These are phyloP conservation scores for Auricularia sp. DNA, from an alignment of 768 basidiomycete species.

Conservation along the genomic window DNA sequence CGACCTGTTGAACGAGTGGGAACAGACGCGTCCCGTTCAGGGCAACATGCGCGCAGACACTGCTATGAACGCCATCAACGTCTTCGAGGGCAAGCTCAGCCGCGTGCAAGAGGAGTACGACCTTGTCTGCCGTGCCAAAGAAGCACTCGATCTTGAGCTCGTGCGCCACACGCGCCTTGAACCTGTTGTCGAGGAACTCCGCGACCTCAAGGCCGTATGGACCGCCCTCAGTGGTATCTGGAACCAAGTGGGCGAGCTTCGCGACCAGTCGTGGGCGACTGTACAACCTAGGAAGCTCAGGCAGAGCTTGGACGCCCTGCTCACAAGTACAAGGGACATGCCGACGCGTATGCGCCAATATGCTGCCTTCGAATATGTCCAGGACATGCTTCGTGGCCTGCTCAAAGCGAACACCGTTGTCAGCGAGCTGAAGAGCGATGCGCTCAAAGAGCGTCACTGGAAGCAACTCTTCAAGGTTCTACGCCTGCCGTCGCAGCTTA, in stretches of 20 bases:
- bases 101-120: conserved; percentile 92
- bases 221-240: conserved; percentile 96
- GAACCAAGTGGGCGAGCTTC: conserved; percentile 82
- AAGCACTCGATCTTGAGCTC: conserved; percentile 89
- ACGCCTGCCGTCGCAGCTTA: conserved; percentile 63
- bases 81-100: conserved; percentile 85
- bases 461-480: conserved; percentile 90
- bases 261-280: conserved; percentile 83
- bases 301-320: conserved; percentile 83
- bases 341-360: conserved; percentile 98
- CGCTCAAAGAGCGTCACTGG: conserved; percentile 96
- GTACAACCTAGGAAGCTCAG: conserved; percentile 92
- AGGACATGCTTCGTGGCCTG: conserved; percentile 75
- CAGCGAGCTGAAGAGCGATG: conserved; percentile 94
- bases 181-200: conserved; percentile 89
- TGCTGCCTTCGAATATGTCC: conserved; percentile 96
- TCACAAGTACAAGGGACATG: conserved; percentile 96
- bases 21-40: conserved; percentile 90
- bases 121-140: conserved; percentile 91
- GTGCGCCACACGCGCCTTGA: conserved; percentile 83
- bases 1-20: conserved; percentile 89
- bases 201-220: conserved; percentile 97
- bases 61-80: conserved; percentile 91
- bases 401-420: conserved; percentile 85
- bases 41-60: conserved; percentile 93